Base-by-base conservation (phyloP, 805 yeast genomes). In the Schwanniomyces yamadae region DNA sequence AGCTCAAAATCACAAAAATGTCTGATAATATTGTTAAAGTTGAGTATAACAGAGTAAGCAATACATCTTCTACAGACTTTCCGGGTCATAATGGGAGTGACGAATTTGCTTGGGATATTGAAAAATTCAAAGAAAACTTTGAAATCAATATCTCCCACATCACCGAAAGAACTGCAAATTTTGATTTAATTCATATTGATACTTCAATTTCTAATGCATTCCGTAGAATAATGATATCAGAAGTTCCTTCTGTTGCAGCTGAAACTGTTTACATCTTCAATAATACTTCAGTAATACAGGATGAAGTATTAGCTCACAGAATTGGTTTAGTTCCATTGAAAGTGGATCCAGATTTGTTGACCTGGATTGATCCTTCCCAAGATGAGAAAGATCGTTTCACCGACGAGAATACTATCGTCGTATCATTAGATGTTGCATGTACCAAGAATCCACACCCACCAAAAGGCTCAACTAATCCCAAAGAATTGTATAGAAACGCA, bases 241-340 rank as follows among this genome's bases (percentile, higher is more conserved):
- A 93, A 59, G 95, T 93, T 26, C 99, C 99, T 14, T 77, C 93
- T 2, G 95, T 91, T 31, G 98, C 99, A 11, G 84, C 96, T 15
- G 99, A 93, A 62, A 79, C 86, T 44, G 88, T 93, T 12, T 89
- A 82, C 57, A 76, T 93, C 41, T 84, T 84, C 69, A 91, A 88
- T 73, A 93, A 93, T 63, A 93, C 99, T 1, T 87, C 96, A 1
- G 96, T 93, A 32, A 87, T 93, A 45, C 97, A 90, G 61, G 99
- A 93, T 61, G 99, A 93, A 67, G 96, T 93, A 13, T 75, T 93
- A 46, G 91, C 99, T 4, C 96, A 88, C 57, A 80, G 99, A 69
- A 81, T 93, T 44, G 99, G 99, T 32, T 73, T 93, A 46, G 74
- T 91, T 33, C 99, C 99, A 22, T 71, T 93, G 49, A 84, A 82